Base-by-base conservation (phyloP, 768 basidiomycete species). In the Tubosaeta sp. region DNA sequence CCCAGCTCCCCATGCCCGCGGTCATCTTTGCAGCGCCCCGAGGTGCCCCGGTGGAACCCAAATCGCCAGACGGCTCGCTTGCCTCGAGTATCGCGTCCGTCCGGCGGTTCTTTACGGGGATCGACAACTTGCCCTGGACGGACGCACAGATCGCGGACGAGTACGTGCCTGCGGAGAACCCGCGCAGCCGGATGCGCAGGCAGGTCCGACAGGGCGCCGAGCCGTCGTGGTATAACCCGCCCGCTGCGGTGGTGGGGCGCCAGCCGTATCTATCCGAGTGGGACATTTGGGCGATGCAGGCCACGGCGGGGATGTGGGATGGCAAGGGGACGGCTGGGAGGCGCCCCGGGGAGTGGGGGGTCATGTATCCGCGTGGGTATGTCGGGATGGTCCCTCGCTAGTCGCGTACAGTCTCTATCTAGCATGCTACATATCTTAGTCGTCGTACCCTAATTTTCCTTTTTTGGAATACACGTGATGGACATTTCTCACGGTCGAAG, bases 121-220 rank as follows among this genome's bases (percentile, higher is more conserved):
- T 80, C 13, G 69, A 75, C 27, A 54, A 57, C 0, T 67, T 80
- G 1, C 79, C 79, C 4, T 80, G 79, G 79, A 58, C 72, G 0
- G 58, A 64, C 0, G 65, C 68, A 4, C 73, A 76, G 34, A 72
- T 76, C 43, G 76, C 76, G 4, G 66, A 68, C 19, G 73, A 74
- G 52, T 78, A 79, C 56, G 65, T 75, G 51, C 77, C 78, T 0
- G 71, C 72, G 2, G 26, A 43, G 33, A 65, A 51, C 2, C 55
- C 56, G 10, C 59, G 68, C 10, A 56, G 56, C 34, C 55, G 44
- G 54, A 19, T 59, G 41, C 62, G 58, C 14, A 41, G 16, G 35
- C 41, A 16, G 32, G 31, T 55, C 33, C 46, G 53, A 5, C 51
- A 52, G 25, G 64, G 54, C 14, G 48, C 56, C 9, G 62, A 66